Evolutionary conservation across 2,329 filamentous ascomycete species (phyloP), one percentile per base, ranked within the genome.

Genomic region (Zymoseptoria pseudotritici): DNA sequence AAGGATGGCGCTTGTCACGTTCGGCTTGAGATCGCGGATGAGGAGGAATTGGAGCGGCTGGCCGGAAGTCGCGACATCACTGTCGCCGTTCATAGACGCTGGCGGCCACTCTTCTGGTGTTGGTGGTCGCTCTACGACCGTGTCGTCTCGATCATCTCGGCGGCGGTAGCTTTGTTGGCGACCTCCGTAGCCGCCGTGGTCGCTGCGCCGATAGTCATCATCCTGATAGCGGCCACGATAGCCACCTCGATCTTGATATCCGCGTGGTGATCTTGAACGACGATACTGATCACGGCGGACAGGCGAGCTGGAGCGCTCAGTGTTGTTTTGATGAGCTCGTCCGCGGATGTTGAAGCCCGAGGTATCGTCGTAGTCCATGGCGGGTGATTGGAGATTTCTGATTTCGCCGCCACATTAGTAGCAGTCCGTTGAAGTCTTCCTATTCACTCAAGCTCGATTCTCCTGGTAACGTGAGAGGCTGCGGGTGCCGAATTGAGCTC

Each of bases 1-100:
- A 9, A 95, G 78, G 54, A 89, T 77, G 58, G 88, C 84, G 73
- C 93, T 90, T 6, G 82, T 88, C 5, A 90, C 84, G 13, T 87
- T 86, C 0, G 83, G 76, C 31, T 90, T 85, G 6, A 95, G 76
- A 7, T 86, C 86, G 61, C 89, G 85, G 22, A 94, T 79, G 4
- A 94, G 83, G 20, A 94, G 76, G 65, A 92, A 64, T 13, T 60
- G 61, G 24, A 63, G 55, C 8, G 61, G 60, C 24, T 59, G 58
- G 4, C 61, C 62, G 9, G 65, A 65, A 4, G 58, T 52, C 13
- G 63, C 66, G 17, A 65, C 55, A 55, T 70, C 70, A 50, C 63
- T 55, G 56, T 70, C 65, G 17, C 66, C 66, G 46, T 61, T 65
- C 36, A 46, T 46, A 56, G 61, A 62, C 31, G 59, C 52, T 10